Conservation (phyloP, 371 early-diverging fungal species). For the Apophysomyces trapeziformis region DNA sequence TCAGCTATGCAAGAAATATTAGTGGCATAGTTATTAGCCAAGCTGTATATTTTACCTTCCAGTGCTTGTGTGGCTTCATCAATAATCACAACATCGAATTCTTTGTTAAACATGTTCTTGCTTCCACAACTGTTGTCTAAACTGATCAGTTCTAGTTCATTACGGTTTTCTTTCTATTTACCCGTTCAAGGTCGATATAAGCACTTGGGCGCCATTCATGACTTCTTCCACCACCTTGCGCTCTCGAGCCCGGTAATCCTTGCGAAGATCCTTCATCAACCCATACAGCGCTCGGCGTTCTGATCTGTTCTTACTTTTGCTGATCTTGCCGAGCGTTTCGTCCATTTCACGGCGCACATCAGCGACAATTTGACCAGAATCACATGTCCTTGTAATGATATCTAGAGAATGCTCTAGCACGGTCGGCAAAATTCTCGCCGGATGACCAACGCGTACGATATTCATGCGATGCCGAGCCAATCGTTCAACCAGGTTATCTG, state of each 20-base stretch:
- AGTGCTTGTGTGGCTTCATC: slow-evolving; percentile 95
- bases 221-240: slow-evolving; percentile 68
- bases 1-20: slow-evolving; percentile 52
- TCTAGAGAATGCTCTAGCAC: slow-evolving; percentile 77
- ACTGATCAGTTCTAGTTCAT: not conserved
- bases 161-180: slow-evolving; percentile 17
- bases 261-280: slow-evolving; percentile 73
- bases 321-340: slow-evolving; percentile 59
- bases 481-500: slow-evolving; percentile 86
- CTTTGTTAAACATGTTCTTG: slow-evolving; percentile 54
- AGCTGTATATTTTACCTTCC: slow-evolving; percentile 51
- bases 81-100: slow-evolving; percentile 92
- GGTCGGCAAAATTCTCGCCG: slow-evolving; percentile 77
- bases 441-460: slow-evolving; percentile 89
- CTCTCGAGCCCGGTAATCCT: slow-evolving; percentile 77
- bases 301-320: slow-evolving; percentile 64
- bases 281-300: slow-evolving; percentile 73
- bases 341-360: slow-evolving; percentile 88
- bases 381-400: slow-evolving; percentile 69
- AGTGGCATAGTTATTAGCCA: not conserved
- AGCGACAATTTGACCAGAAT: slow-evolving; percentile 76
- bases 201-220: slow-evolving; percentile 63
- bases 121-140: slow-evolving; percentile 50
- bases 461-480: slow-evolving; percentile 61
- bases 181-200: slow-evolving; percentile 69